These are phyloP conservation scores for Pogostemon cablin DNA, from an alignment of 257 asterid genomes.

Conservation along the genomic window DNA sequence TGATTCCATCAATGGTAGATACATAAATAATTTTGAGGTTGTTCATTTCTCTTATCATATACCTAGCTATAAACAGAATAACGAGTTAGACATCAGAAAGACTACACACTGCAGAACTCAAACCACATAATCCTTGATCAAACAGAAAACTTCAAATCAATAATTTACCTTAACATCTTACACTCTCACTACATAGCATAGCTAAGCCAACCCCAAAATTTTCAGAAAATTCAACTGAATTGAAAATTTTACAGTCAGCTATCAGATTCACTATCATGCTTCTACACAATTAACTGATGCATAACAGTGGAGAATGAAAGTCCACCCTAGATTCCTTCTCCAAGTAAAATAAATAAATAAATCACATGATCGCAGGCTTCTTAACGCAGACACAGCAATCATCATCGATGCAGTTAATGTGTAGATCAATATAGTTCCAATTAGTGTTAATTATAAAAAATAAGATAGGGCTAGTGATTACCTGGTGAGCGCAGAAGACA, in stretches of 20 bases:
- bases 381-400: conserved; percentile 1
- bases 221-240: not conserved
- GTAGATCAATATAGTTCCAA: not conserved
- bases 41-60: not conserved
- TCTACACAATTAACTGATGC: conserved; percentile 19
- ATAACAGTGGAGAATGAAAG: too few relatives aligned
- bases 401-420: not conserved
- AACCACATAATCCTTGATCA: not conserved
- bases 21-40: not conserved
- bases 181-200: conserved; percentile 11
- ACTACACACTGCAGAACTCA: not conserved
- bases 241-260: not conserved
- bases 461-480: too few relatives aligned
- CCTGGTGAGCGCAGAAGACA: too few relatives aligned
- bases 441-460: too few relatives aligned
- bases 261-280: conserved; percentile 11
- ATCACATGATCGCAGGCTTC: not conserved
- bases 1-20: too few relatives aligned
- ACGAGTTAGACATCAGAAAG: not conserved
- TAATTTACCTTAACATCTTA: not conserved
- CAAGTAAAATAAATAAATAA: not conserved
- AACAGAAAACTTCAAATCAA: not conserved
- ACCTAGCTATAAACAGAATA: not conserved
- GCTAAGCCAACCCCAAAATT: not conserved
- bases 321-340: too few relatives aligned